A percentile compares a stretch with the other conserved stretches of the same genome.
Conservation (phyloP, 2,329 filamentous ascomycete species). For the Coniella vitis region DNA sequence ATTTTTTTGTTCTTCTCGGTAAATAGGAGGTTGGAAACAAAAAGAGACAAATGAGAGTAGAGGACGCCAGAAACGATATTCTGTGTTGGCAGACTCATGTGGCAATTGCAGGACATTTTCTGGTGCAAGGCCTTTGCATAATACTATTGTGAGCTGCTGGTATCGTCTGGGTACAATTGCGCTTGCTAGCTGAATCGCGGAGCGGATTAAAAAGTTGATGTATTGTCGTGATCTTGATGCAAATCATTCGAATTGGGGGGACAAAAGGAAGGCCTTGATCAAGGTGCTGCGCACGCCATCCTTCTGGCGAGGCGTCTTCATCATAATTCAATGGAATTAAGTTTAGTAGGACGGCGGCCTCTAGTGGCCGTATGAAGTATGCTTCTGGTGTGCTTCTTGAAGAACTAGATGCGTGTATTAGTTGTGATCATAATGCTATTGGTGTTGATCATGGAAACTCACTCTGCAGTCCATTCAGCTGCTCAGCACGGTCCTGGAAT, state of each 20-base stretch:
- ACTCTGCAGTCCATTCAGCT: conserved; percentile 48
- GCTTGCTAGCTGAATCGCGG: background rate
- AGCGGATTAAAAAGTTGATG: conserved; percentile 13
- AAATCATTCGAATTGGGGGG: conserved; percentile 10
- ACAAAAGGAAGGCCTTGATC: conserved; percentile 13
- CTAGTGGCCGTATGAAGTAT: conserved; percentile 28
- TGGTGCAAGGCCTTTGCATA: no score
- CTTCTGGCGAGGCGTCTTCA: background rate
- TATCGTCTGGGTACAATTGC: background rate
- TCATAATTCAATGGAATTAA: conserved; percentile 6
- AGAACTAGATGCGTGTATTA: conserved; percentile 27
- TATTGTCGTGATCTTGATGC: conserved; percentile 10
- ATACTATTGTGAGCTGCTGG: background rate
- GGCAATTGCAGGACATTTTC: background rate
- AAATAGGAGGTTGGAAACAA: background rate
- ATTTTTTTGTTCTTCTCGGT: conserved; percentile 12
- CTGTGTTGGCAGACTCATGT: conserved; percentile 2
- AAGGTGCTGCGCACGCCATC: conserved; percentile 6
- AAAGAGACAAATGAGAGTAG: conserved; percentile 12
- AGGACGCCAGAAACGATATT: background rate
- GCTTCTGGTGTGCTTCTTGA: conserved; percentile 33
- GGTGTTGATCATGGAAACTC: conserved; percentile 25
- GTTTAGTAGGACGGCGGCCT: background rate
- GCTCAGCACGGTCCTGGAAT: conserved; percentile 54
- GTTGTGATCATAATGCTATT: background rate